phyloP scores from a whole-genome alignment of 768 basidiomycete genomes.

The Leccinum longicurvipes region DNA sequence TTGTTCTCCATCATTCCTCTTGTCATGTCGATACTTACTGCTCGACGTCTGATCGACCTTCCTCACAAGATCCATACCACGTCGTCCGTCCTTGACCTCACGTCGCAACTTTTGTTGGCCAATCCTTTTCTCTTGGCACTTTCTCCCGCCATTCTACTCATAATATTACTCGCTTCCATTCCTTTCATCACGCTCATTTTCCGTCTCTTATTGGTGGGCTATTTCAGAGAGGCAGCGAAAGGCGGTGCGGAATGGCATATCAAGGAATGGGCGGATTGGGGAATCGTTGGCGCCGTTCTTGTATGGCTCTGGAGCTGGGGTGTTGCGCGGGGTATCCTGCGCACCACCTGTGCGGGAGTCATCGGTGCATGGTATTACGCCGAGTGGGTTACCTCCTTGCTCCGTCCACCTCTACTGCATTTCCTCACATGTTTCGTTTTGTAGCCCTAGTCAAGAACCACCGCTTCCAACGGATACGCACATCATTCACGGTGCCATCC shows the following conservation, averaged over 20 bases:
- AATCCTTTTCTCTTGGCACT: slow-evolving; percentile 75
- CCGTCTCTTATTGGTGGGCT: slow-evolving; percentile 71
- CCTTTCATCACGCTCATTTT: slow-evolving; percentile 79
- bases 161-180: slow-evolving; percentile 64
- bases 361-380: slow-evolving; percentile 92
- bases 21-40: slow-evolving; percentile 64
- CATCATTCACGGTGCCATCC: slow-evolving; percentile 71
- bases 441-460: slow-evolving; percentile 29
- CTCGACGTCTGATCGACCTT: slow-evolving; percentile 67
- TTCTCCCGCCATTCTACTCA: slow-evolving; percentile 69
- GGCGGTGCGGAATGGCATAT: slow-evolving; percentile 51
- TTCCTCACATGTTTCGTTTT: slow-evolving; percentile 6
- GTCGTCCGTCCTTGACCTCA: slow-evolving; percentile 53
- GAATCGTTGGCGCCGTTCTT: slow-evolving; percentile 49
- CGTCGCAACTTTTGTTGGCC: slow-evolving; percentile 64
- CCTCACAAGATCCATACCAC: slow-evolving; percentile 67
- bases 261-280: slow-evolving; percentile 70
- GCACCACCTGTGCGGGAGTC: slow-evolving; percentile 76
- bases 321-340: slow-evolving; percentile 73
- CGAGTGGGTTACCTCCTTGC: slow-evolving; percentile 39
- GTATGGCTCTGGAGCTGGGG: slow-evolving; percentile 76
- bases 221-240: slow-evolving; percentile 40
- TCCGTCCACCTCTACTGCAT: not conserved
- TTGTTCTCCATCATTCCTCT: slow-evolving; percentile 77
- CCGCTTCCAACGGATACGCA: slow-evolving; percentile 58